Base-by-base conservation (phyloP, 306 rosid species). In the Arachis hypogaea region DNA sequence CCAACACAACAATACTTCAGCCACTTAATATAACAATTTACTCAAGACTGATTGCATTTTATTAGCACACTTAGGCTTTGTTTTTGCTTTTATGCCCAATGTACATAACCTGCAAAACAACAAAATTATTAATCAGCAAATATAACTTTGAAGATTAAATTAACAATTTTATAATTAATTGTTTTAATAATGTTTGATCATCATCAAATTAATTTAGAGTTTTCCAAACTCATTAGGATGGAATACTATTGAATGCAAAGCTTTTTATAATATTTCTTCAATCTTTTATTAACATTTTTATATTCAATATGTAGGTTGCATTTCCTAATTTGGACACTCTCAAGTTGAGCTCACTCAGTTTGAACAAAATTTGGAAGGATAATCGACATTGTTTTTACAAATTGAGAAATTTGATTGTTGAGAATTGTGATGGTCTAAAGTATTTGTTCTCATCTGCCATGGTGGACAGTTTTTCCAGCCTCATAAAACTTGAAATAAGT, bases 291-390 rank as follows among this genome's bases (percentile, higher is more conserved):
- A 12, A 4, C 9, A 7, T 46, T 46, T 51, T 51, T 4, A 4
- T 51, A 33, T 33, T 33, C 4, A n/a, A 14, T 54, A 16, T 14
- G 59, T 16, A 63, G 71, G 64, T 74, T 18, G 16, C 11, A 41
- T 74, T 74, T 5, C 43, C 71, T 4, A 66, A 51, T 14, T 18
- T 79, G 52, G 38, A 73, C 66, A 79, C 14, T 5, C 11, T 79
- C 29, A 51, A 51, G 65, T 14, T 75, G 46, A 22, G 63, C 11
- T 43, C 79, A 0, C 10, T 79, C 29, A 59, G 36, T 8, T 14
- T 73, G 6, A 12, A 73, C 4, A 58, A 42, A 49, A 49, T 79
- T 11, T 49, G 55, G 55, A 6, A 49, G 55, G 55, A 49, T 5
- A 49, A 49, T 49, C 55, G 5, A 49, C 55, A 49, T 0, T 11